A percentile compares a stretch with the other conserved stretches of the same genome.
Evolutionary conservation across 2,329 filamentous ascomycete species (phyloP).

Genomic region (Xylariaceae sp.): DNA sequence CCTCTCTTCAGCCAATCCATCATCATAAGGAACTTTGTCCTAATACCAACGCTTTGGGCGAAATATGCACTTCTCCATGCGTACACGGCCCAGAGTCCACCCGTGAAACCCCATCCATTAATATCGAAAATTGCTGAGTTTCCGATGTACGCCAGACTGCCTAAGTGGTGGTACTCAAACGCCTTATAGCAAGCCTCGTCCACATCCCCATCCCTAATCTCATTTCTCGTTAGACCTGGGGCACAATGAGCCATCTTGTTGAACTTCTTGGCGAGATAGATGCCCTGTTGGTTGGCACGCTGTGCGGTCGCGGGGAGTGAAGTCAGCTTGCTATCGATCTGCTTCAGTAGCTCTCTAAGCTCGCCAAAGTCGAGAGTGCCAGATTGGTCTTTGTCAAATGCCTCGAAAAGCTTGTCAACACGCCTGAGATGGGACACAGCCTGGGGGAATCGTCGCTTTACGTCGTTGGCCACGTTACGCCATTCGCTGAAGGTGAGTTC

Average conservation of each 20-base stretch:
- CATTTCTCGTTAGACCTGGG: constrained; percentile 77
- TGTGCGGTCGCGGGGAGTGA: constrained; percentile 94
- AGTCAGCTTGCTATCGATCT: constrained; percentile 95
- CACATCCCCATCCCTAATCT: constrained; percentile 85
- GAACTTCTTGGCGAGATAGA: constrained; percentile 91
- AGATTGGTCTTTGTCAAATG: constrained; percentile 91
- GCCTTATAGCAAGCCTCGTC: constrained; percentile 93
- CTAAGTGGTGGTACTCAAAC: constrained; percentile 92
- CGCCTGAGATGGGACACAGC: constrained; percentile 84
- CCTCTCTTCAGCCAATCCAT: constrained; percentile 99
- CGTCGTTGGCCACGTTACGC: constrained; percentile 80
- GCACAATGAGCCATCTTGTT: constrained; percentile 84
- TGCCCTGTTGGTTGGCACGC: constrained; percentile 92
- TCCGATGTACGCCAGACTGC: constrained; percentile 91
- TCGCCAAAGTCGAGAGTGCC: constrained; percentile 95
- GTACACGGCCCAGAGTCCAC: constrained; percentile 91
- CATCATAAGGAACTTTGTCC: constrained; percentile 85
- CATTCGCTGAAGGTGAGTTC: constrained; percentile 88
- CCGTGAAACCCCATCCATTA: constrained; percentile 76
- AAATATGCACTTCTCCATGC: constrained; percentile 97
- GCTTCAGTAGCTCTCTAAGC: constrained; percentile 81
- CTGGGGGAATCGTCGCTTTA: constrained; percentile 90
- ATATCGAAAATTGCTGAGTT: constrained; percentile 97
- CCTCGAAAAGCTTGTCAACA: constrained; percentile 86
- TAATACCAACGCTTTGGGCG: constrained; percentile 91